A percentile compares a stretch with the other conserved stretches of the same genome.
These are phyloP conservation scores for Botrytis fragariae DNA, from an alignment of 2,329 filamentous ascomycete genomes.

Conservation along the genomic window DNA sequence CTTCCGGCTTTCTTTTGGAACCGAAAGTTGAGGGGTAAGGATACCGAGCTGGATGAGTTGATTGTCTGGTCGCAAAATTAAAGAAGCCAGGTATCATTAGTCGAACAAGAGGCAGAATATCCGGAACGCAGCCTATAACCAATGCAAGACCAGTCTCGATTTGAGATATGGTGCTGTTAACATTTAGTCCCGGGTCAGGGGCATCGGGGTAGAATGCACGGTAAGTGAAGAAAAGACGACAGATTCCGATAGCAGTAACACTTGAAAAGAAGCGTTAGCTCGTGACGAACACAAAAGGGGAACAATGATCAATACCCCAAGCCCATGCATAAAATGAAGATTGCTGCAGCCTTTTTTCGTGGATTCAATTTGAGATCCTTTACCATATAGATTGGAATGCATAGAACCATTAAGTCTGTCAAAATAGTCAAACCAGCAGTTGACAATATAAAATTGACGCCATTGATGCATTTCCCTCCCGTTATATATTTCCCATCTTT, in stretches of 20 bases:
- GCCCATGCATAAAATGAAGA: slow-evolving; percentile 21
- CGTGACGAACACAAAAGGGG: background rate
- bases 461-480: slow-evolving; percentile 26
- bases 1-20: background rate
- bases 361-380: slow-evolving; percentile 25
- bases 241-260: slow-evolving; percentile 27
- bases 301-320: slow-evolving; percentile 18
- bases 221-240: slow-evolving; percentile 21
- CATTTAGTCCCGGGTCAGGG: slow-evolving; percentile 23
- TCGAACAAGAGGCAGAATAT: background rate
- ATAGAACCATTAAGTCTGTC: slow-evolving; percentile 28
- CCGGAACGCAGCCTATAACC: slow-evolving; percentile 22
- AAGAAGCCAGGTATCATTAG: background rate
- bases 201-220: slow-evolving; percentile 20
- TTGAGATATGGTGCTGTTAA: slow-evolving; percentile 28
- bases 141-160: slow-evolving; percentile 28
- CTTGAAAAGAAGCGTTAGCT: slow-evolving; percentile 16
- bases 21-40: background rate
- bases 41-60: background rate
- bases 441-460: slow-evolving; percentile 24
- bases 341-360: slow-evolving; percentile 25
- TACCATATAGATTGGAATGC: slow-evolving; percentile 29
- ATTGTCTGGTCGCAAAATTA: background rate
- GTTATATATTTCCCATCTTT: slow-evolving; percentile 25
- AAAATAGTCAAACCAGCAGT: slow-evolving; percentile 27